Base-by-base conservation (phyloP, 805 yeast species). In the Spathaspora sp. region DNA sequence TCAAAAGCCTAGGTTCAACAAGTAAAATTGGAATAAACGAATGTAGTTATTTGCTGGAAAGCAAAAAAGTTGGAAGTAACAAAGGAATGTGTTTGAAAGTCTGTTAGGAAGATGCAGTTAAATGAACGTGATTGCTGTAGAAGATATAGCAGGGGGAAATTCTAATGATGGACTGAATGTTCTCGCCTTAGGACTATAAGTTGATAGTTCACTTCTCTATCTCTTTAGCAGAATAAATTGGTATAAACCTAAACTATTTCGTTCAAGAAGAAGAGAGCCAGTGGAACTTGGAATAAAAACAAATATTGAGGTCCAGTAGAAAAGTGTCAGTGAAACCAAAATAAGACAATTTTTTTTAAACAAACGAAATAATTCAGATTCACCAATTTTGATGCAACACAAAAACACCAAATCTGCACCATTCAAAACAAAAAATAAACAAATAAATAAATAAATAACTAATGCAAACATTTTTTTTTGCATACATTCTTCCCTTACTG, bases 31-130 rank as follows among this genome's bases (percentile, higher is more conserved):
- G 17, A 20, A 29, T 28, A 44, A 45, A 31, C 48, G 48, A 46
- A 46, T 46, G 48, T 46, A 17, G 17, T 20, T 46, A 46, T 46
- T 46, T 46, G 48, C 48, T 46, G 28, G 32, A 23, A 16, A 46
- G 48, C 48, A 46, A 46, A 46, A n/a, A 46, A 46, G 48, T 46
- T 46, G 48, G 48, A n/a, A 46, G 8, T 35, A n/a, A 35, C 8
- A 8, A n/a, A n/a, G 16, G 17, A 7, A 2, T 35, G 40, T 14
- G 5, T 35, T 5, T 35, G 17, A 35, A 35, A 12, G 40, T 29
- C 32, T 29, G 11, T 9, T 23, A 23, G 26, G 26, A n/a, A 6
- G 35, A 31, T 31, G n/a, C 35, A 10, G 16, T n/a, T 17, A 35
- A 35, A 35, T 14, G 16, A n/a, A 35, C 40, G 40, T 31, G 35